Evolutionary conservation across 164 flowering plant species (phyloP).

Genomic region (Platanus orientalis): DNA sequence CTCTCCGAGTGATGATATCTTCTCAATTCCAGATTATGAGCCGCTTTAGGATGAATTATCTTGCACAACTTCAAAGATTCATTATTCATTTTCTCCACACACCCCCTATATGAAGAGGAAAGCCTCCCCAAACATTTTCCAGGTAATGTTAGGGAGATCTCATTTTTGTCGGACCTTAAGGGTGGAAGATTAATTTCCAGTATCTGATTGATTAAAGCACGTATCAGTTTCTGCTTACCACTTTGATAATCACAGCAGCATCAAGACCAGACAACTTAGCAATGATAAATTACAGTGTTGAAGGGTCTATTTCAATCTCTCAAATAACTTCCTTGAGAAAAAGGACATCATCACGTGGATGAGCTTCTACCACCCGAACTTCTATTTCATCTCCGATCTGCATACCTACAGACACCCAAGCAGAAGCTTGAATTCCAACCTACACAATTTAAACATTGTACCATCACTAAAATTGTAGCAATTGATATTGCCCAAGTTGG

Average conservation of each 20-base stretch:
- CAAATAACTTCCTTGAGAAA: constrained; percentile 50
- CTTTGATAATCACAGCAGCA: neutral
- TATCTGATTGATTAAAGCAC: neutral
- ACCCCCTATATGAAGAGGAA: neutral
- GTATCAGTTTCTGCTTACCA: constrained; percentile 6
- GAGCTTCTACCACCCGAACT: constrained; percentile 78
- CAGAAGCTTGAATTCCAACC: constrained; percentile 90
- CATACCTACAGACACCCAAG: constrained; percentile 64
- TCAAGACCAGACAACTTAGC: neutral
- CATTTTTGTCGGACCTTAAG: no score
- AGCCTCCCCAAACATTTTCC: neutral
- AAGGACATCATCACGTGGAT: constrained; percentile 82
- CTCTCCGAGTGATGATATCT: no score
- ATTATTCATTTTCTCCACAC: no score
- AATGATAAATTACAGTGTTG: neutral
- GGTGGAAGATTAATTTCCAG: no score
- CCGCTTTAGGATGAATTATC: neutral
- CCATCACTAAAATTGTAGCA: no score
- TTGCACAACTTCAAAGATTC: neutral
- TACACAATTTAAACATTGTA: constrained; percentile 27
- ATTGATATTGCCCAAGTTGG: neutral
- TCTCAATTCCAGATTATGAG: neutral
- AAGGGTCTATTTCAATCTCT: neutral
- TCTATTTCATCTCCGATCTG: constrained; percentile 83
- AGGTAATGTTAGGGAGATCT: neutral